Evolutionary conservation across 2,329 filamentous ascomycete genomes (phyloP).

Genomic region (Penicillium occitanis): DNA sequence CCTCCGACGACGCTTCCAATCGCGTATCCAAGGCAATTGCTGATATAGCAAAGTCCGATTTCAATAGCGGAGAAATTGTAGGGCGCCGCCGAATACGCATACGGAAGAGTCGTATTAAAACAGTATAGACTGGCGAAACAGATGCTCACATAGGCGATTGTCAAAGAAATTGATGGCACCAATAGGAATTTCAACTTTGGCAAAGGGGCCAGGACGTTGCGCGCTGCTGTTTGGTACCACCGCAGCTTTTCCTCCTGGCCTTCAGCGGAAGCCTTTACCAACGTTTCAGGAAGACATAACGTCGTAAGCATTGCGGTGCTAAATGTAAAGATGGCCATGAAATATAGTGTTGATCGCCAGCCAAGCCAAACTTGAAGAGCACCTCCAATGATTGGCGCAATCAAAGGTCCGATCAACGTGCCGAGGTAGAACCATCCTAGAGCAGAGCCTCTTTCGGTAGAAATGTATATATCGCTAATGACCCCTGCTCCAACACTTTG

Average conservation of each 20-base stretch:
- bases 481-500: conserved; percentile 45
- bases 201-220: conserved; percentile 11
- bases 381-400: conserved; percentile 43
- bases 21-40: conserved; percentile 16
- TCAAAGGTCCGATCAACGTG: conserved; percentile 40
- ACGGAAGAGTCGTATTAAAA: conserved; percentile 12
- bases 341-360: conserved; percentile 42
- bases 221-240: background rate
- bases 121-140: conserved; percentile 16
- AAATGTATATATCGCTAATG: conserved; percentile 42
- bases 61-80: conserved; percentile 16
- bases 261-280: background rate
- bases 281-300: conserved; percentile 29
- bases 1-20: conserved; percentile 14
- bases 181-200: conserved; percentile 8
- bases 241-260: background rate
- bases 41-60: conserved; percentile 16
- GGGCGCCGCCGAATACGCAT: conserved; percentile 11
- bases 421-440: conserved; percentile 46
- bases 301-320: conserved; percentile 29
- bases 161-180: conserved; percentile 7
- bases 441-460: conserved; percentile 39
- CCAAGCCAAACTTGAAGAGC: conserved; percentile 36
- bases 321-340: conserved; percentile 39
- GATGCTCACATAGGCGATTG: conserved; percentile 10